phyloP scores from a whole-genome alignment of 192 early-diverging fungal species.

The Martensiomyces pterosporus region DNA sequence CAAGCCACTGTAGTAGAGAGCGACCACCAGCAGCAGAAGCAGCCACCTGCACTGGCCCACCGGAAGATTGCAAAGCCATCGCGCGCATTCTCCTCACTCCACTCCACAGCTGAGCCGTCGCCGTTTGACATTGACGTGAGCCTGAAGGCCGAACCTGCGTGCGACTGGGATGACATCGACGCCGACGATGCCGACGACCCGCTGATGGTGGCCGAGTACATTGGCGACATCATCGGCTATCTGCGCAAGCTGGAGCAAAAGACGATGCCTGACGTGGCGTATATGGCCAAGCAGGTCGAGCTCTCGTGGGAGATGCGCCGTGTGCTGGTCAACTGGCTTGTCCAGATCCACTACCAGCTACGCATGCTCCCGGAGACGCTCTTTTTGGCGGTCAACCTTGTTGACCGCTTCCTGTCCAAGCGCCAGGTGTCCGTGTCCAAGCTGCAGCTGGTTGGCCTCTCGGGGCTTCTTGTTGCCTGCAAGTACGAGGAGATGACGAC shows the following conservation, averaged over 20 bases:
- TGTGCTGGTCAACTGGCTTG: slow-evolving; percentile 93
- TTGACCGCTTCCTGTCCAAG: slow-evolving; percentile 89
- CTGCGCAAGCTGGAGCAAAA: slow-evolving; percentile 70
- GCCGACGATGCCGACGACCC: slow-evolving; percentile 78
- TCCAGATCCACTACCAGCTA: slow-evolving; percentile 89
- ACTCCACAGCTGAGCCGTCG: slow-evolving; percentile 12
- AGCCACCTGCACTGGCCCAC: neutral
- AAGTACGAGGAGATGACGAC: slow-evolving; percentile 94
- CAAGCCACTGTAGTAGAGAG: slow-evolving; percentile 37
- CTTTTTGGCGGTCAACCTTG: slow-evolving; percentile 86
- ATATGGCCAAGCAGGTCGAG: slow-evolving; percentile 82
- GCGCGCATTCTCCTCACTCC: slow-evolving; percentile 33
- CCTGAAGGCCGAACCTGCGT: slow-evolving; percentile 4
- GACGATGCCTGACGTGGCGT: slow-evolving; percentile 73
- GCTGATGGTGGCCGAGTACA: slow-evolving; percentile 91
- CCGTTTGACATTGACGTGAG: slow-evolving; percentile 4
- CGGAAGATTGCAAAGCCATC: slow-evolving; percentile 41
- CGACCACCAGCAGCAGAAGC: no score
- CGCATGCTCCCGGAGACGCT: slow-evolving; percentile 91
- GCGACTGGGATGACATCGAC: slow-evolving; percentile 73
- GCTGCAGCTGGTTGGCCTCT: slow-evolving; percentile 91
- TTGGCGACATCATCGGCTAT: slow-evolving; percentile 88
- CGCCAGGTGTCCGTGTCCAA: slow-evolving; percentile 82
- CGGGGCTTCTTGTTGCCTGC: slow-evolving; percentile 82
- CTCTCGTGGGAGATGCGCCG: slow-evolving; percentile 89